Conservation (phyloP, 2,329 filamentous ascomycete species). For the Talaromyces sp. region DNA sequence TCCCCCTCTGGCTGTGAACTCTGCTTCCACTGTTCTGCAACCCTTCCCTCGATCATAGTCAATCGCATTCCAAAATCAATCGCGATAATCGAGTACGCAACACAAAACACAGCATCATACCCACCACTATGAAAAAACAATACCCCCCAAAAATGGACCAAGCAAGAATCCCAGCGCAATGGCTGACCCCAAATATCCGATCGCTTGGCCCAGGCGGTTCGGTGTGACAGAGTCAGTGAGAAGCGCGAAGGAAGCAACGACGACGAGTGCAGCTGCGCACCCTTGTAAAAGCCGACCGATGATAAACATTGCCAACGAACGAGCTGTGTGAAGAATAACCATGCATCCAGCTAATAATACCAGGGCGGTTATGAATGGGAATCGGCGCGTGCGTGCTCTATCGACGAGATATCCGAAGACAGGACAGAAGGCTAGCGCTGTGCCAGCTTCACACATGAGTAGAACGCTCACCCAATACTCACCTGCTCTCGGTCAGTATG, state of each 20-base stretch:
- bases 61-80: conserved; percentile 64
- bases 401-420: conserved; percentile 34
- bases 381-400: conserved; percentile 48
- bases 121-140: conserved; percentile 63
- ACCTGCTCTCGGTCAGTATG: conserved; percentile 14
- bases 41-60: conserved; percentile 65
- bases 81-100: conserved; percentile 57
- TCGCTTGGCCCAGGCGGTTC: conserved; percentile 62
- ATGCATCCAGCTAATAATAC: conserved; percentile 57
- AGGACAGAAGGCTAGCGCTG: conserved; percentile 31
- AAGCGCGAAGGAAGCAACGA: conserved; percentile 62
- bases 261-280: conserved; percentile 60
- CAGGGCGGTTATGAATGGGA: conserved; percentile 62
- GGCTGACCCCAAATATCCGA: conserved; percentile 61
- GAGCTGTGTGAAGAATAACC: conserved; percentile 56
- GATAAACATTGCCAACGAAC: conserved; percentile 52
- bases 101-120: conserved; percentile 60
- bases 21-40: conserved; percentile 43
- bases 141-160: conserved; percentile 62
- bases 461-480: conserved; percentile 35
- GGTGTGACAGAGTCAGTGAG: conserved; percentile 61
- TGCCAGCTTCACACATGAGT: conserved; percentile 32
- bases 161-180: conserved; percentile 60
- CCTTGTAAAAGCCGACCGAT: conserved; percentile 61
- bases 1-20: neutral